A percentile compares a stretch with the other conserved stretches of the same genome.
Evolutionary conservation across 169 alveolate species (phyloP).

Genomic region (Plasmodium yoelii): DNA sequence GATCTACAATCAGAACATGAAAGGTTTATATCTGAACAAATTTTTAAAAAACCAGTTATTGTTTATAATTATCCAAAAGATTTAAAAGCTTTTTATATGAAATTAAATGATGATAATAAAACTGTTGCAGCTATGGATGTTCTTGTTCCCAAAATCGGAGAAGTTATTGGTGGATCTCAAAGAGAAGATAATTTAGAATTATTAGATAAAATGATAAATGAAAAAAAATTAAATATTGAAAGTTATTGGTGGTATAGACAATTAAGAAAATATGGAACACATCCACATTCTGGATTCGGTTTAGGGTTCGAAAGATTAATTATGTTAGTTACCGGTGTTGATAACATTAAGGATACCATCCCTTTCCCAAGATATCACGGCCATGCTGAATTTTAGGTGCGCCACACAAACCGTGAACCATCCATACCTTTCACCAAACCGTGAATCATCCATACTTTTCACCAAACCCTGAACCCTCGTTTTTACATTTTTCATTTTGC

Average conservation of each 20-base stretch:
- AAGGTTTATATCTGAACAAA: slow-evolving; percentile 95
- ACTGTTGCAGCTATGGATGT: slow-evolving; percentile 99
- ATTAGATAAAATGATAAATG: slow-evolving; percentile 91
- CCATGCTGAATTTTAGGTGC: slow-evolving; percentile 95
- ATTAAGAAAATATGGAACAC: slow-evolving; percentile 96
- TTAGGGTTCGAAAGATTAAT: slow-evolving; percentile 98
- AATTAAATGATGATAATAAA: slow-evolving; percentile 93
- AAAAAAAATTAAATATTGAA: slow-evolving; percentile 87
- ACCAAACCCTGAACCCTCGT: too few relatives aligned
- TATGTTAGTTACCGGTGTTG: slow-evolving; percentile 98
- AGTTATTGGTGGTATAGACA: slow-evolving; percentile 95
- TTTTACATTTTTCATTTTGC: too few relatives aligned
- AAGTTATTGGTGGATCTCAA: slow-evolving; percentile 98
- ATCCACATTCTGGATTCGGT: slow-evolving; percentile 99
- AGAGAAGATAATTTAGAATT: slow-evolving; percentile 97
- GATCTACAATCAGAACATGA: slow-evolving; percentile 98
- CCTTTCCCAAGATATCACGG: slow-evolving; percentile 99
- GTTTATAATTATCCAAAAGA: slow-evolving; percentile 99
- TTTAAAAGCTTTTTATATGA: slow-evolving; percentile 97
- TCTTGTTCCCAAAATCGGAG: slow-evolving; percentile 98
- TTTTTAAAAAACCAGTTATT: slow-evolving; percentile 96
- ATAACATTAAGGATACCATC: slow-evolving; percentile 98
- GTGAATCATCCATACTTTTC: too few relatives aligned
- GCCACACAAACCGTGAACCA: too few relatives aligned
- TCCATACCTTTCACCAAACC: too few relatives aligned